phyloP scores from a whole-genome alignment of 2,329 filamentous ascomycete genomes.

The Bimuria novae-zelandiae region DNA sequence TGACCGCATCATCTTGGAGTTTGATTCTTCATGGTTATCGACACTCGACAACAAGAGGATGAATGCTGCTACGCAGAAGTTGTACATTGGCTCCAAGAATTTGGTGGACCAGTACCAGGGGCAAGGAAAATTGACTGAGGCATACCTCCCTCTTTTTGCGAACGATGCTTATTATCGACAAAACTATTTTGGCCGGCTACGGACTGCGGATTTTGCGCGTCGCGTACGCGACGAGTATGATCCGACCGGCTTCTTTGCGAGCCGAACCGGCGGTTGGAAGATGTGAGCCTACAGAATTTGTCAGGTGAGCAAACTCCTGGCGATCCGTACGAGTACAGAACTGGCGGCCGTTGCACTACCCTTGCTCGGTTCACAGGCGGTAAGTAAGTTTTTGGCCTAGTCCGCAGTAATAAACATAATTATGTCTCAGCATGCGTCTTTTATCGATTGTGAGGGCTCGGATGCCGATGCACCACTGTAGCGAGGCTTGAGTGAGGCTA shows the following conservation, averaged over 20 bases:
- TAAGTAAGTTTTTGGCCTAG: too few relatives aligned
- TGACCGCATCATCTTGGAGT: conserved; percentile 51
- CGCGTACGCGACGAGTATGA: conserved; percentile 45
- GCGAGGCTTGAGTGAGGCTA: conserved; percentile 23
- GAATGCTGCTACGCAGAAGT: conserved; percentile 43
- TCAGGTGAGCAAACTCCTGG: conserved; percentile 10
- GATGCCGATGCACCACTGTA: conserved; percentile 20
- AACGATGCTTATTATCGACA: conserved; percentile 52
- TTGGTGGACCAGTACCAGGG: conserved; percentile 41
- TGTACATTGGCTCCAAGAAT: conserved; percentile 46
- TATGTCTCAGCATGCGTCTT: conserved; percentile 14
- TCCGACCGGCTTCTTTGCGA: conserved; percentile 47
- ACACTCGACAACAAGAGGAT: conserved; percentile 42
- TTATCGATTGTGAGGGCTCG: conserved; percentile 22
- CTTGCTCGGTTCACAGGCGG: too few relatives aligned
- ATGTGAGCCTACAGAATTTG: conserved; percentile 21
- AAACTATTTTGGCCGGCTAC: conserved; percentile 50
- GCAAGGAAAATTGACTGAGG: conserved; percentile 44
- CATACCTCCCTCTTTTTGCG: conserved; percentile 53
- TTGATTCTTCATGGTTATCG: conserved; percentile 47
- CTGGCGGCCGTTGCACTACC: too few relatives aligned
- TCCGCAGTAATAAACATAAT: conserved; percentile 7
- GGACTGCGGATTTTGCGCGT: conserved; percentile 38
- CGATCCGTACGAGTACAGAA: too few relatives aligned
- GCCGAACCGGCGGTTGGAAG: conserved; percentile 48